A percentile compares a stretch with the other conserved stretches of the same genome.
phyloP scores from a whole-genome alignment of 2,329 filamentous ascomycete species.

The Aspergillus sp. region DNA sequence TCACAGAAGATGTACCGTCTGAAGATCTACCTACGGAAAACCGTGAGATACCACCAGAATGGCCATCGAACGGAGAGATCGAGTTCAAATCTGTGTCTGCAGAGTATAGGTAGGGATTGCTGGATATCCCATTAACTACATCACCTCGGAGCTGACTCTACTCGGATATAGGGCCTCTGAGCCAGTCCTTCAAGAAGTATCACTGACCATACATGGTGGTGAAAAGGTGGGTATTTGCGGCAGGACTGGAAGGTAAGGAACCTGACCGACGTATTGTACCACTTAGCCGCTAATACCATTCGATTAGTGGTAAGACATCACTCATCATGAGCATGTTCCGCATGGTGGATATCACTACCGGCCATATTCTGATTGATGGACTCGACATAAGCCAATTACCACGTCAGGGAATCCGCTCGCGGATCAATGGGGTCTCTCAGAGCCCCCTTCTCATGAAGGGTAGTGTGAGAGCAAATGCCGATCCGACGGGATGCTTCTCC shows the following conservation, averaged over 20 bases:
- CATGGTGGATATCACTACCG: constrained; percentile 45
- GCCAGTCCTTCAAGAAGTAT: constrained; percentile 50
- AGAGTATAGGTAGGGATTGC: constrained; percentile 41
- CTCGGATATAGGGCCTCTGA: constrained; percentile 25
- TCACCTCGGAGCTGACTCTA: constrained; percentile 14
- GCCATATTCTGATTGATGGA: constrained; percentile 47
- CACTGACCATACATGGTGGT: constrained; percentile 46
- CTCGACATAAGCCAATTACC: constrained; percentile 44
- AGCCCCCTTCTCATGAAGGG: constrained; percentile 47
- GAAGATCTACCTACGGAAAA: constrained; percentile 50
- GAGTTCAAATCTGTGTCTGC: constrained; percentile 50
- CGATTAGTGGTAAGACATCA: constrained; percentile 46
- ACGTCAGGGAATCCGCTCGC: constrained; percentile 42
- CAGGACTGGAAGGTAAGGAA: constrained; percentile 40
- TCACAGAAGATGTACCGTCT: constrained; percentile 47
- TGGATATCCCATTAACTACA: not conserved
- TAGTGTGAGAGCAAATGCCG: constrained; percentile 42
- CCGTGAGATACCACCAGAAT: constrained; percentile 40
- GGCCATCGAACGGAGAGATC: constrained; percentile 48
- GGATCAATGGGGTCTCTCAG: constrained; percentile 48
- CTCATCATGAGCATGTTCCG: constrained; percentile 46
- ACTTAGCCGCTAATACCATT: constrained; percentile 5
- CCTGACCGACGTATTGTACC: not conserved
- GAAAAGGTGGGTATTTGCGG: constrained; percentile 48
- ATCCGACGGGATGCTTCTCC: constrained; percentile 36